Percentiles rank a stretch among this genome's conserved stretches.
Evolutionary conservation across 2,329 filamentous ascomycete genomes (phyloP).

Genomic region (Escovopsis sp.): DNA sequence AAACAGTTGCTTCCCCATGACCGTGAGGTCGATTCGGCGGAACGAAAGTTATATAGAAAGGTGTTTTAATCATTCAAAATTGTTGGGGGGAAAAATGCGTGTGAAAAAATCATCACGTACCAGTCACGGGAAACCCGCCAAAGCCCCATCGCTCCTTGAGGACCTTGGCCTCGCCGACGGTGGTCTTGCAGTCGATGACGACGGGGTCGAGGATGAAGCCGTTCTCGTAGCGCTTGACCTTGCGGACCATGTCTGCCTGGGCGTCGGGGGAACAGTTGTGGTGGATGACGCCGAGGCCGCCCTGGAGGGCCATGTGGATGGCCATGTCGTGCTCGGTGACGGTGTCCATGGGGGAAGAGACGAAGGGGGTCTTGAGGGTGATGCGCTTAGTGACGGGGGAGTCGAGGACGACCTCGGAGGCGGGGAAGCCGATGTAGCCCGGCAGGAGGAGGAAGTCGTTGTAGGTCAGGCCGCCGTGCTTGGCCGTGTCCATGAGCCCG

Average conservation of each 20-base stretch:
- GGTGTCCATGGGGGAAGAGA: constrained; percentile 98
- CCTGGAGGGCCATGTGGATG: constrained; percentile 86
- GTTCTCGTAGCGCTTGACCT: constrained; percentile 98
- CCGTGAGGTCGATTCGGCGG: constrained; percentile 80
- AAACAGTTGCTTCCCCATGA: constrained; percentile 54
- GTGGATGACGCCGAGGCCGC: constrained; percentile 87
- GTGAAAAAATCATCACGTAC: constrained; percentile 40
- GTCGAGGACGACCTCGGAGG: constrained; percentile 75
- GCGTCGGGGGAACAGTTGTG: constrained; percentile 98
- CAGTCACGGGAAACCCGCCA: constrained; percentile 94
- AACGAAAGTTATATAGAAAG: constrained; percentile 98
- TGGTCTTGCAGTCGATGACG: constrained; percentile 74
- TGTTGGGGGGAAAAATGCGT: not conserved
- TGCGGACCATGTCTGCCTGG: constrained; percentile 97
- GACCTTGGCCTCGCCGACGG: constrained; percentile 77
- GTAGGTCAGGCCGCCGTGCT: constrained; percentile 89
- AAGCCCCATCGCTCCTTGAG: constrained; percentile 98
- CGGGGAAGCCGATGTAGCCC: constrained; percentile 95
- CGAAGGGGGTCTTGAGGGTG: constrained; percentile 86
- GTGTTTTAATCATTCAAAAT: constrained; percentile 59
- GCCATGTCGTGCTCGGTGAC: constrained; percentile 99
- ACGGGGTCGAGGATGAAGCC: constrained; percentile 96
- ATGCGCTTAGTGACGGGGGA: constrained; percentile 92
- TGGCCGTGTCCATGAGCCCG: constrained; percentile 78
- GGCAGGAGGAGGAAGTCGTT: constrained; percentile 96